phyloP scores from a whole-genome alignment of 352 stramenopile genomes.

The Pythium sp. region DNA sequence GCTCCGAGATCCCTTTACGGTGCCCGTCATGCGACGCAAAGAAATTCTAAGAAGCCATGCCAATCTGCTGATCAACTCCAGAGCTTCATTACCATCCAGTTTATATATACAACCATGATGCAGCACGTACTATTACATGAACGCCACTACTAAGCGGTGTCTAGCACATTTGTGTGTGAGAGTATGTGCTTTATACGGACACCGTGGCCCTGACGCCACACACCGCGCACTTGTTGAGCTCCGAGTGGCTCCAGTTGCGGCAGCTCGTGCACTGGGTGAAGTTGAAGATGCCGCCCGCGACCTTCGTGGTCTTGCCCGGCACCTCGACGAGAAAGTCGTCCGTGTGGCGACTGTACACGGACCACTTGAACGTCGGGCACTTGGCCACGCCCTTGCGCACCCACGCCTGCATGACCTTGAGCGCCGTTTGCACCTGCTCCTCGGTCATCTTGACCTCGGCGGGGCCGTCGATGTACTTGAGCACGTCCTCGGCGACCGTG shows the following conservation, averaged over 20 bases:
- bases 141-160: background rate
- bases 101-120: background rate
- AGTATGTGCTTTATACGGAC: background rate
- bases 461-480: slow-evolving; percentile 1
- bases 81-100: background rate
- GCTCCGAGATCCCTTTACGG: background rate
- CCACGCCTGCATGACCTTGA: slow-evolving; percentile 1
- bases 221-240: background rate
- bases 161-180: background rate
- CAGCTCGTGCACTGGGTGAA: background rate
- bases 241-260: background rate
- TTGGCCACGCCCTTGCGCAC: background rate
- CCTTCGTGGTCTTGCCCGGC: background rate
- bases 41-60: background rate
- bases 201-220: background rate
- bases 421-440: background rate
- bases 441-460: slow-evolving; percentile 5
- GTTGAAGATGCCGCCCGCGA: background rate
- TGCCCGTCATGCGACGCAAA: background rate
- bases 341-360: slow-evolving; percentile 1
- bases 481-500: background rate
- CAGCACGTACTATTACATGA: background rate
- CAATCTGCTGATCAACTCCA: background rate
- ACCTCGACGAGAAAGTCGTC: background rate
- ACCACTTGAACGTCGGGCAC: slow-evolving; percentile 2